Base-by-base conservation (phyloP, 352 stramenopile species). In the Phytophthora foliorum region DNA sequence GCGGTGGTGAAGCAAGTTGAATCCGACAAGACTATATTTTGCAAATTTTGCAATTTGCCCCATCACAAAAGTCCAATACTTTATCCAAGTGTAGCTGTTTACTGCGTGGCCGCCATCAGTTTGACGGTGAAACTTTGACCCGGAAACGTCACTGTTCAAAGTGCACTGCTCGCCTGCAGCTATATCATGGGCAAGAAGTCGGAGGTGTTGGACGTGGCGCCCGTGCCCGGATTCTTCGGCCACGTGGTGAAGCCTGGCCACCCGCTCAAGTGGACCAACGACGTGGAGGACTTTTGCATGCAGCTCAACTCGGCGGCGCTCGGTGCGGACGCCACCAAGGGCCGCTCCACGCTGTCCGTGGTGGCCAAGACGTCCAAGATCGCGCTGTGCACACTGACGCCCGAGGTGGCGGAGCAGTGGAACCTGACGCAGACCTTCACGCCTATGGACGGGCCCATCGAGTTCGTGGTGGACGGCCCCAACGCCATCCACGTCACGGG, bases 401-500 rank as follows among this genome's bases (percentile, higher is more conserved):
- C 77, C 1, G 70, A 86, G 56, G 73, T 78, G 54, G 69, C 75
- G 10, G 78, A 93, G 63, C 88, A 96, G 66, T 96, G 84, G 75
- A 87, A 89, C 62, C 60, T 96, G 53, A 84, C 70, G 51, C 84
- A 96, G 63, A 86, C 86, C 13, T 94, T 96, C 63, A 90, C 88
- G 51, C 78, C 84, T 8, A 79, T 88, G 58, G 88, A 95, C 32
- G 88, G 88, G 8, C 78, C 74, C 21, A 74, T 96, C n/a, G 73
- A 76, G 60, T 93, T 96, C 59, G 65, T 81, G 31, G 79, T 82
- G 61, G 85, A 93, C 49, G 88, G 88, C 31, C 72, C 80, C 19
- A 94, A 94, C 63, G 72, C 81, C 27, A 90, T 96, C 60, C 88
- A 96, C 74, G 51, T 96, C 41, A 94, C 88, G 21, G 88, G 85